Conservation (phyloP, 2,329 filamentous ascomycete genomes). For the Aspergillus sojae region DNA sequence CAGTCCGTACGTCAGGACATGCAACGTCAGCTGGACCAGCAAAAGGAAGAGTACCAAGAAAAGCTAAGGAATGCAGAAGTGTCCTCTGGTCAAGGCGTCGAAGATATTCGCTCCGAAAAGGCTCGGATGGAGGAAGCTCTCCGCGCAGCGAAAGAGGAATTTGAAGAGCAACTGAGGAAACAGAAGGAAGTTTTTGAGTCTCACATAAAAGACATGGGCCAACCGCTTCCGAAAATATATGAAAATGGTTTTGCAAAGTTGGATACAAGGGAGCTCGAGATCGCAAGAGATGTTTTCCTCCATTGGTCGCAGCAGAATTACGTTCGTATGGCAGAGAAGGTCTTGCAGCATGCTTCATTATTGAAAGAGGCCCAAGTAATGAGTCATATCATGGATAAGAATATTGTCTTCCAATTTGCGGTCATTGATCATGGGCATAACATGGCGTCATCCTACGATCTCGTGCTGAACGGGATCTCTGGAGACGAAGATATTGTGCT, state of each 20-base stretch:
- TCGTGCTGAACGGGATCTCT: conserved; percentile 88
- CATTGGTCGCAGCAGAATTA: conserved; percentile 86
- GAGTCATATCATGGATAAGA: conserved; percentile 94
- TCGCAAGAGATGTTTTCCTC: conserved; percentile 67
- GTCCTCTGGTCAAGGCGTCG: conserved; percentile 71
- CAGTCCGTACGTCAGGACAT: conserved; percentile 78
- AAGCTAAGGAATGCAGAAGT: conserved; percentile 76
- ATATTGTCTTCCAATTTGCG: conserved; percentile 91
- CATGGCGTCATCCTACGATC: conserved; percentile 91
- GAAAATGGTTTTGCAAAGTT: conserved; percentile 55
- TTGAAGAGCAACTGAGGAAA: conserved; percentile 79
- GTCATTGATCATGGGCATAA: conserved; percentile 87
- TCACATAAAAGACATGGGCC: conserved; percentile 75
- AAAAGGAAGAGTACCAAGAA: conserved; percentile 80
- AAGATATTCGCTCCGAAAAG: conserved; percentile 83
- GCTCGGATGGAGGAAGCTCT: conserved; percentile 81
- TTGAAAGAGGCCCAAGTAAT: conserved; percentile 97
- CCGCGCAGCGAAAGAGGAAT: conserved; percentile 77
- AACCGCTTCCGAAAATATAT: conserved; percentile 56
- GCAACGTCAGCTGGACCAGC: conserved; percentile 78
- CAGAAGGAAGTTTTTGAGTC: conserved; percentile 85
- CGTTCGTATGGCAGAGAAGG: conserved; percentile 89
- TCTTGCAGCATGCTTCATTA: conserved; percentile 82
- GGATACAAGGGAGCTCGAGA: conserved; percentile 70
- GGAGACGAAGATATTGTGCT: conserved; percentile 83